Evolutionary conservation across 176 grass and related monocot species (phyloP).

Genomic region (Triticum timopheevii): DNA sequence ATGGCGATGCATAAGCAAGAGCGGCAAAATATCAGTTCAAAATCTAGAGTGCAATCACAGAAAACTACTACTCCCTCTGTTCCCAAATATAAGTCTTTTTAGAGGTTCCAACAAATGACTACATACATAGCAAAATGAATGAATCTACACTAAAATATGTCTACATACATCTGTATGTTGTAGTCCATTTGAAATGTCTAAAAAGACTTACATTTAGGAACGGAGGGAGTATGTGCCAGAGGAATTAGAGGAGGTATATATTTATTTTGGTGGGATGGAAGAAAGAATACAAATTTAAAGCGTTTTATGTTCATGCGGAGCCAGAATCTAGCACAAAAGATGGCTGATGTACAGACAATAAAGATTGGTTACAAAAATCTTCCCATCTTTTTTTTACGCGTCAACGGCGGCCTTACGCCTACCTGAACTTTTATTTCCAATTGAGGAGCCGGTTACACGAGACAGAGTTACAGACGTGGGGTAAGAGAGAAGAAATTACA

Average conservation of each 20-base stretch:
- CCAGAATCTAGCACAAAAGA: neutral
- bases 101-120: too few species aligned
- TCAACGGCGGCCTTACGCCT: too few species aligned
- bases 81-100: too few species aligned
- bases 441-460: too few species aligned
- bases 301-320: neutral
- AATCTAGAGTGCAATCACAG: neutral
- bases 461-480: too few species aligned
- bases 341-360: neutral
- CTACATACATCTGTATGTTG: too few species aligned
- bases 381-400: neutral
- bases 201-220: too few species aligned
- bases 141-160: too few species aligned
- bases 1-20: neutral
- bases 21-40: neutral
- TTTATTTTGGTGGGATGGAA: neutral
- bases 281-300: neutral
- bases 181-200: too few species aligned
- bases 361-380: neutral
- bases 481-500: too few species aligned
- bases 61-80: neutral
- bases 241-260: neutral
- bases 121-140: too few species aligned
- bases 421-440: too few species aligned
- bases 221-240: neutral